Evolutionary conservation across 257 asterid species (phyloP).

Genomic region (Nicotiana paniculata): DNA sequence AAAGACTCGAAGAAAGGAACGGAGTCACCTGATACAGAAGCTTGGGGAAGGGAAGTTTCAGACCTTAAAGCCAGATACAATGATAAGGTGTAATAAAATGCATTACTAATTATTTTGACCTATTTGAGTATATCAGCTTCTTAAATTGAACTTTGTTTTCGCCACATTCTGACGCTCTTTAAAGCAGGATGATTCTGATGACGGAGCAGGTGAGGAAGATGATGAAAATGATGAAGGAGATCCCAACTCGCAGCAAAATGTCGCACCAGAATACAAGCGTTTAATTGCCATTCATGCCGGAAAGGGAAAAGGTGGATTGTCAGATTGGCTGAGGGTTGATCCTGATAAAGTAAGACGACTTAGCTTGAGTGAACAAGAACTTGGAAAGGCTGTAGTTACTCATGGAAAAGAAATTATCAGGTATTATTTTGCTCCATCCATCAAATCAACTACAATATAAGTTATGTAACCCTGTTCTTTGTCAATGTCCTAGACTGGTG

Average conservation of each 20-base stretch:
- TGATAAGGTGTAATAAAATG: constrained; percentile 1
- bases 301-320: constrained; percentile 56
- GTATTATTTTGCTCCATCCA: constrained; percentile 24
- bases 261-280: constrained; percentile 60
- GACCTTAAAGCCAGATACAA: constrained; percentile 2
- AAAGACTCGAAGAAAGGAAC: not conserved
- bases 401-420: constrained; percentile 45
- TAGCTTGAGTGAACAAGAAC: constrained; percentile 68
- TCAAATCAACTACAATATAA: not conserved
- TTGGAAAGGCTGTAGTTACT: constrained; percentile 43
- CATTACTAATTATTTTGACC: not conserved
- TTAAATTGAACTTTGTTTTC: not conserved
- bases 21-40: not conserved
- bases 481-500: not conserved
- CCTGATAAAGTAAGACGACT: constrained; percentile 56
- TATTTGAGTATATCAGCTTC: not conserved
- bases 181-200: constrained; percentile 37
- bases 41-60: constrained; percentile 14
- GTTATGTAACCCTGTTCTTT: not conserved
- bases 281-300: constrained; percentile 73
- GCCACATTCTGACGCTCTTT: not conserved
- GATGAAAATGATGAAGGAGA: constrained; percentile 36
- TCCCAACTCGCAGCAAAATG: constrained; percentile 20
- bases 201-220: constrained; percentile 11
- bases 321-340: constrained; percentile 47